These are phyloP conservation scores for Coffea humblotiana DNA, from an alignment of 305 asterid species.

Conservation along the genomic window DNA sequence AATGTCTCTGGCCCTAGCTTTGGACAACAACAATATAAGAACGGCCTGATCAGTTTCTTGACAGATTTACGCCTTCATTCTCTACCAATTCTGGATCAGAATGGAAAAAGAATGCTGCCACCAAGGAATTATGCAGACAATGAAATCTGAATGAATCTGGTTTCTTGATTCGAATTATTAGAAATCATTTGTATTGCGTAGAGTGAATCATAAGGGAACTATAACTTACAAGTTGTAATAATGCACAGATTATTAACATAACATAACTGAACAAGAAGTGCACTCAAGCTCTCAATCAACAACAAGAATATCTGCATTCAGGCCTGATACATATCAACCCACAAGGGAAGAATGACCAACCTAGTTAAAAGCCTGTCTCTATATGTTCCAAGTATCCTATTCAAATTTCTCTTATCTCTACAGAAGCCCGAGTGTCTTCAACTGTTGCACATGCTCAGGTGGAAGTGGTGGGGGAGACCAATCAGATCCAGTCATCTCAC, in stretches of 20 bases:
- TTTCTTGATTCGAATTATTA: background rate
- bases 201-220: background rate
- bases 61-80: background rate
- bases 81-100: background rate
- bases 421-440: constrained; percentile 83
- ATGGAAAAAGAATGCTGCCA: too few species aligned
- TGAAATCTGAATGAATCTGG: background rate
- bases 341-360: background rate
- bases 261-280: background rate
- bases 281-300: background rate
- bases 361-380: constrained; percentile 15
- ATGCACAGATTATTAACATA: background rate
- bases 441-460: constrained; percentile 81
- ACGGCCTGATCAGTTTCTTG: background rate
- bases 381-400: constrained; percentile 13
- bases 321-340: background rate
- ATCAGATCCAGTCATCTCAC: constrained; percentile 65
- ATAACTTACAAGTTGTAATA: background rate
- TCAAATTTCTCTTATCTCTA: constrained; percentile 26
- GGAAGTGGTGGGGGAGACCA: constrained; percentile 92
- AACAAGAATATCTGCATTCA: background rate
- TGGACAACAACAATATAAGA: background rate
- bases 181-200: background rate
- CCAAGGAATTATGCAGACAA: background rate
- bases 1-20: too few species aligned